Conservation (phyloP, 2,329 filamentous ascomycete species). For the Sarocladium oryzae region DNA sequence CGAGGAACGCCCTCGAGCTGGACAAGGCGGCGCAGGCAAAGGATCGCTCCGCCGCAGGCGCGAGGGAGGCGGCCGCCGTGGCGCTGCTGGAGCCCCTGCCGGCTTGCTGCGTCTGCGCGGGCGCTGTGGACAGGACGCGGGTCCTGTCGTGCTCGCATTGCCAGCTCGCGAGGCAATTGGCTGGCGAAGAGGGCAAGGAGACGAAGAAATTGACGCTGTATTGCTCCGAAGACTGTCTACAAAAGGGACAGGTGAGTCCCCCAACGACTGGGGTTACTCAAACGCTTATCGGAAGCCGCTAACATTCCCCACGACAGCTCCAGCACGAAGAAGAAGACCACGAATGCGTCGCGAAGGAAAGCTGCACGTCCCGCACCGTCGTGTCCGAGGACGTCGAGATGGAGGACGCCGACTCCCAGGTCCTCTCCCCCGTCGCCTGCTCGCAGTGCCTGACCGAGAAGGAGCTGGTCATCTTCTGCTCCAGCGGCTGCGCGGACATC, state of each 20-base stretch:
- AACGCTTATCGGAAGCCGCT: too few relatives aligned
- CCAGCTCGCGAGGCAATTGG: conserved; percentile 33
- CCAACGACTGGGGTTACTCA: not conserved
- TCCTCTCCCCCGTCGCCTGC: conserved; percentile 29
- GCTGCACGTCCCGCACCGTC: not conserved
- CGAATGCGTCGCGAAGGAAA: conserved; percentile 33
- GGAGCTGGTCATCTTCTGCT: conserved; percentile 35
- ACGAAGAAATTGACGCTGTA: conserved; percentile 32
- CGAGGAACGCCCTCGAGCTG: conserved; percentile 43
- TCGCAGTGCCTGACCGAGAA: conserved; percentile 33
- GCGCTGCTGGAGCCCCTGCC: conserved; percentile 31
- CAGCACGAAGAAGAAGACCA: conserved; percentile 32
- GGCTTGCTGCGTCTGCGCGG: conserved; percentile 33
- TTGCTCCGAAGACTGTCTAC: conserved; percentile 37
- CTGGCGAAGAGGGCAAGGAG: conserved; percentile 17
- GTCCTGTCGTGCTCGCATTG: conserved; percentile 39
- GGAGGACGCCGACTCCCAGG: conserved; percentile 24
- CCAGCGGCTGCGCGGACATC: conserved; percentile 31
- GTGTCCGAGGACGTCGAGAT: conserved; percentile 29
- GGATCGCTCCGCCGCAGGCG: conserved; percentile 22
- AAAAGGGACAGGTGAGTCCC: conserved; percentile 33
- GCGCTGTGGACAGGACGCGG: conserved; percentile 25
- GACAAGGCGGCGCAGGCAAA: conserved; percentile 30
- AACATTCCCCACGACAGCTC: conserved; percentile 21
- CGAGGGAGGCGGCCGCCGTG: conserved; percentile 20